Evolutionary conservation across 805 yeast genomes (phyloP).

Genomic region (Isabelozyma heimii): DNA sequence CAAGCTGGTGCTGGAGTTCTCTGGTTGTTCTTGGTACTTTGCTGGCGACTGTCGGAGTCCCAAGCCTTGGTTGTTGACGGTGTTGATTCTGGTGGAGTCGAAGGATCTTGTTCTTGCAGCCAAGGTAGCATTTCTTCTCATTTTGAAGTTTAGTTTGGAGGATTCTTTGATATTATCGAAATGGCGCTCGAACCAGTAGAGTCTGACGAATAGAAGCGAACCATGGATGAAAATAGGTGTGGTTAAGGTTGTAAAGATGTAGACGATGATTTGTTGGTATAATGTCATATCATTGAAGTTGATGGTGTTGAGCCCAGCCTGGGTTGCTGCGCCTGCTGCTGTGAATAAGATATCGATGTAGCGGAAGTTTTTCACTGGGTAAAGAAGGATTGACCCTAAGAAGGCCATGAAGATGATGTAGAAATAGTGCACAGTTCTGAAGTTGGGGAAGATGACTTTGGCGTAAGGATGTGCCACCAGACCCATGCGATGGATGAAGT

Average conservation of each 20-base stretch:
- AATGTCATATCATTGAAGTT: conserved; percentile 59
- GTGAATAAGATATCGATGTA: conserved; percentile 83
- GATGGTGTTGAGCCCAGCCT: conserved; percentile 87
- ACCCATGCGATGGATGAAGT: conserved; percentile 32
- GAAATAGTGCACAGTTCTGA: conserved; percentile 66
- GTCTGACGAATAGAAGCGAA: conserved; percentile 66
- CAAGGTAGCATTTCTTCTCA: conserved; percentile 77
- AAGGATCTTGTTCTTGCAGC: conserved; percentile 47
- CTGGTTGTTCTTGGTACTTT: background rate
- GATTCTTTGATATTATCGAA: conserved; percentile 77
- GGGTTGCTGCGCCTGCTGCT: conserved; percentile 76
- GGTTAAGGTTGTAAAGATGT: conserved; percentile 59
- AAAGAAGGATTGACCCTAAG: conserved; percentile 70
- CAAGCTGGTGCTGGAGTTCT: conserved; percentile 1
- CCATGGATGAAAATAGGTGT: conserved; percentile 92
- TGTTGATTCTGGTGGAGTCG: conserved; percentile 21
- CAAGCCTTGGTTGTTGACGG: conserved; percentile 25
- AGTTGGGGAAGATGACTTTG: conserved; percentile 46
- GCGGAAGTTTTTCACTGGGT: conserved; percentile 60
- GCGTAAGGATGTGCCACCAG: conserved; percentile 40
- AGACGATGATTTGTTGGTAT: conserved; percentile 80
- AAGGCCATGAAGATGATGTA: conserved; percentile 63
- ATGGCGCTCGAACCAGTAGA: conserved; percentile 86
- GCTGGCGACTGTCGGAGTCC: conserved; percentile 12
- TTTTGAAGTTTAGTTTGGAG: conserved; percentile 75